Conservation (phyloP, 352 stramenopile species). For the Peronospora farinosa region DNA sequence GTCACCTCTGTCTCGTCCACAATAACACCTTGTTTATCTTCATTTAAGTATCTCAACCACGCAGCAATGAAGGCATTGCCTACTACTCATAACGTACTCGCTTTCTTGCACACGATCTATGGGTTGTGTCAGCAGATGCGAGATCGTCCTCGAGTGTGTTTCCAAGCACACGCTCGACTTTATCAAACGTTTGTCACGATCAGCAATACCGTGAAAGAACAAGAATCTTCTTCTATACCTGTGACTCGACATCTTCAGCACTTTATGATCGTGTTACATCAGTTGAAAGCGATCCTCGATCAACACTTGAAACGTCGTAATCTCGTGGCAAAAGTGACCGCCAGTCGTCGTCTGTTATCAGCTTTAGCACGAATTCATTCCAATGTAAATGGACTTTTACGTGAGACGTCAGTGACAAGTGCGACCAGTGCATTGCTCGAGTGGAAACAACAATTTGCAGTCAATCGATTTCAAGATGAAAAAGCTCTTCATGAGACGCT, state of each 20-base stretch:
- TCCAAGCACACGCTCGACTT: constrained; percentile 43
- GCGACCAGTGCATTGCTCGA: constrained; percentile 27
- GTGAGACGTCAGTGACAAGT: constrained; percentile 26
- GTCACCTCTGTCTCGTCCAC: constrained; percentile 1
- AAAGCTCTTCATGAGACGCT: constrained; percentile 51
- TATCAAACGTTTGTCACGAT: constrained; percentile 48
- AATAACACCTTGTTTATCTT: constrained; percentile 17
- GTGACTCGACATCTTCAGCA: constrained; percentile 24
- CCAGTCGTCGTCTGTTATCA: constrained; percentile 42
- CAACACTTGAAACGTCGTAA: constrained; percentile 40
- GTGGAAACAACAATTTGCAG: constrained; percentile 45
- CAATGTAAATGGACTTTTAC: constrained; percentile 36
- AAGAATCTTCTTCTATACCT: constrained; percentile 9
- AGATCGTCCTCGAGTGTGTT: constrained; percentile 35
- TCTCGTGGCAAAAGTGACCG: constrained; percentile 30
- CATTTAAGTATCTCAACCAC: constrained; percentile 22
- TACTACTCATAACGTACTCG: constrained; percentile 32
- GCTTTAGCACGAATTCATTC: constrained; percentile 31
- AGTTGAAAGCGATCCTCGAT: constrained; percentile 35
- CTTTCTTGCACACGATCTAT: constrained; percentile 33
- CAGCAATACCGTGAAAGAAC: constrained; percentile 12
- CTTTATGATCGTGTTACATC: constrained; percentile 42
- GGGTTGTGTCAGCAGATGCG: constrained; percentile 38
- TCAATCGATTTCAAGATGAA: constrained; percentile 52
- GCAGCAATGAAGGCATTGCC: constrained; percentile 19